These are phyloP conservation scores for Dendrostoma leiphaemia DNA, from an alignment of 2,329 filamentous ascomycete species.

Conservation along the genomic window DNA sequence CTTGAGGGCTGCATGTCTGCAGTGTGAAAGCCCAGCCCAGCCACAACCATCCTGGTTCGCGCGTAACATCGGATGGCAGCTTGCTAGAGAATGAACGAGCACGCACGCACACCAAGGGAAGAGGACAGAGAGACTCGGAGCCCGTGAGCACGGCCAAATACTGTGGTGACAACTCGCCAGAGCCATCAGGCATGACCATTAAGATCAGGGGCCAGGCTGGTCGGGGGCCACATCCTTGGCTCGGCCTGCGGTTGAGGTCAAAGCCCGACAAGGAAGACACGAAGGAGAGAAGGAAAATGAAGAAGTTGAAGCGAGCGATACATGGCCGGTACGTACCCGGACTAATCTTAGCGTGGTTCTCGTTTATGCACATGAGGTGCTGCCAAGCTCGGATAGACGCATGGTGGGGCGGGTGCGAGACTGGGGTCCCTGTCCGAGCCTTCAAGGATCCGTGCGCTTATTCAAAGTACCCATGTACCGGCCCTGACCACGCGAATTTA, in stretches of 20 bases:
- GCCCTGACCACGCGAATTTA: background rate
- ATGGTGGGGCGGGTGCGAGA: background rate
- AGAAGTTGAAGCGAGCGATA: no score
- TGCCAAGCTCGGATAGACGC: background rate
- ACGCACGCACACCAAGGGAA: no score
- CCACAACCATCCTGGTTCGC: background rate
- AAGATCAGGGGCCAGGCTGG: no score
- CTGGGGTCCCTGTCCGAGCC: background rate
- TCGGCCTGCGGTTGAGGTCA: background rate
- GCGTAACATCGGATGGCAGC: background rate
- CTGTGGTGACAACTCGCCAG: no score
- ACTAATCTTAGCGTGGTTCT: no score
- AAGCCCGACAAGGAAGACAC: background rate
- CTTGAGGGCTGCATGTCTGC: background rate
- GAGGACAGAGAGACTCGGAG: background rate
- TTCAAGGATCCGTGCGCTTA: background rate
- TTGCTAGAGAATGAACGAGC: background rate
- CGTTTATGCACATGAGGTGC: background rate
- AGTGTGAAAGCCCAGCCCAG: no score
- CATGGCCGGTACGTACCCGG: background rate
- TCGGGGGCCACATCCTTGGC: background rate
- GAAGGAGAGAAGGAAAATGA: background rate
- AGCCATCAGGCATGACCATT: background rate
- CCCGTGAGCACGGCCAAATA: background rate
- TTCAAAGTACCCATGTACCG: background rate